phyloP scores from a whole-genome alignment of 371 early-diverging fungal genomes.

The Amoeboaphelidium occidentale region DNA sequence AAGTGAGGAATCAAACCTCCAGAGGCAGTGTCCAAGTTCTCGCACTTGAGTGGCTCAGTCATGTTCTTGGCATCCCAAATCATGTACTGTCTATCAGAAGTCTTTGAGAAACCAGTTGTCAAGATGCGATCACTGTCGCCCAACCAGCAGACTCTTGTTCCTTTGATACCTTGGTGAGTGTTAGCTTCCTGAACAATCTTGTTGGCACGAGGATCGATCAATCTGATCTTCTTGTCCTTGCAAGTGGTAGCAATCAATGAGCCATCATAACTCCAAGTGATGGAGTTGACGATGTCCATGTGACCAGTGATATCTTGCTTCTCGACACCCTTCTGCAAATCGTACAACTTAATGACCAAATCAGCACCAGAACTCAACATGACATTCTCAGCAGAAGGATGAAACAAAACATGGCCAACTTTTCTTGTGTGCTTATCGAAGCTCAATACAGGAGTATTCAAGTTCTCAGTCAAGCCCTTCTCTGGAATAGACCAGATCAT shows the following conservation, averaged over 20 bases:
- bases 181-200: slow-evolving; percentile 46
- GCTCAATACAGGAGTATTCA: slow-evolving; percentile 1
- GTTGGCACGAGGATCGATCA: slow-evolving; percentile 73
- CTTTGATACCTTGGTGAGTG: slow-evolving; percentile 89
- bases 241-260: slow-evolving; percentile 66
- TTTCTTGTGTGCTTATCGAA: slow-evolving; percentile 23
- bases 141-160: slow-evolving; percentile 74
- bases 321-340: slow-evolving; percentile 73
- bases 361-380: slow-evolving; percentile 73
- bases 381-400: slow-evolving; percentile 82
- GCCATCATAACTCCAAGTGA: slow-evolving; percentile 72
- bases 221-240: slow-evolving; percentile 79
- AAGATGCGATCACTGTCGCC: slow-evolving; percentile 52
- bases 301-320: slow-evolving; percentile 68
- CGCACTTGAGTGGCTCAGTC: slow-evolving; percentile 35
- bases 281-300: slow-evolving; percentile 66
- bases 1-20: slow-evolving; percentile 90
- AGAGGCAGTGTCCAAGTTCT: slow-evolving; percentile 67
- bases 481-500: slow-evolving; percentile 89
- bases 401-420: slow-evolving; percentile 89
- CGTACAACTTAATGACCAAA: slow-evolving; percentile 74
- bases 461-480: slow-evolving; percentile 20
- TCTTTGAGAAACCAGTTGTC: slow-evolving; percentile 80
- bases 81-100: slow-evolving; percentile 71
- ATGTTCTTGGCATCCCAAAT: slow-evolving; percentile 62